Evolutionary conservation across 768 basidiomycete species (phyloP), one percentile per base, ranked within the genome.

Genomic region (Paxillus rubicundulus): DNA sequence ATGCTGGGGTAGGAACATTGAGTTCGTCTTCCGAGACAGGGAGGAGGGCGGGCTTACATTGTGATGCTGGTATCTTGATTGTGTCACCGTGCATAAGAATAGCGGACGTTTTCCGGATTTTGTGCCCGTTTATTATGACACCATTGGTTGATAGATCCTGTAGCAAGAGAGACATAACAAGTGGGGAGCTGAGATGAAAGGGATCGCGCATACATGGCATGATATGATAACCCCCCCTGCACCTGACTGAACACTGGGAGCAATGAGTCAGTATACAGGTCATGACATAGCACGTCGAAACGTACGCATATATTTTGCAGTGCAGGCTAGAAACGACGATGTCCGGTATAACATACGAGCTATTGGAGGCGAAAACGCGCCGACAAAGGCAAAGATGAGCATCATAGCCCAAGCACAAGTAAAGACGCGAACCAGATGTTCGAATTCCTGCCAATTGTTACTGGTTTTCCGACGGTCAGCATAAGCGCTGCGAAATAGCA

Each of bases 61-160:
- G 78, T 10, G 85, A 85, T 43, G 80, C 77, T 1, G 89, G 87
- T 36, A 92, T 77, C 58, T 81, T 74, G 45, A 92, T 68, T 1
- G 77, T 64, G 62, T 92, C 89, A 7, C 87, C 86, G 60, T 92
- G 79, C 85, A 88, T 84, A 13, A 92, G 72, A 49, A 92, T 85
- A 20, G 86, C 78, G 0, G 82, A 81, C 0, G 79, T 72, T 63
- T 85, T 89, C 46, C 78, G 77, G 36, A 92, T 82, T 44, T 77
- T 77, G 60, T 87, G 79, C 0, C 79, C 84, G 59, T 92, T 92
- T 43, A 91, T 73, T 28, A 78, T 66, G 34, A 90, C 70, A 1
- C 90, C 90, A 54, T 92, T 92, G 17, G 85, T 82, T 1, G 90
- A 92, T 21, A 82, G 34, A 65, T 92, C 90, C 89, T 91, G 55